phyloP scores from a whole-genome alignment of 257 asterid species.

The Fraxinus americana region DNA sequence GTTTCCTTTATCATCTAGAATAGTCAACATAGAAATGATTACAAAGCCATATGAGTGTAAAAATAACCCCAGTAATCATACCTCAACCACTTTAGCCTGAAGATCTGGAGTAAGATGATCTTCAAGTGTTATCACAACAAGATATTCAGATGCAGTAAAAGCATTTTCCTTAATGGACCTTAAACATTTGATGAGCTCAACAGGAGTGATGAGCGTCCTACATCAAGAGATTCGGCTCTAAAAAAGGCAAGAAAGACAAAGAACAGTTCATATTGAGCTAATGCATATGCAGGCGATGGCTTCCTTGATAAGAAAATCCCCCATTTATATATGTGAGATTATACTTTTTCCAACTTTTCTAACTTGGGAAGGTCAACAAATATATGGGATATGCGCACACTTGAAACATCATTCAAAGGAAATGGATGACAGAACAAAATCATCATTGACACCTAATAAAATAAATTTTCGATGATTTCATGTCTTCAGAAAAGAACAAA shows the following conservation, averaged over 20 bases:
- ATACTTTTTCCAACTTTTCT: neutral
- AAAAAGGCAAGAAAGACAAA: conserved; percentile 14
- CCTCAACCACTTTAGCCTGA: conserved; percentile 75
- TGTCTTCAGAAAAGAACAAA: neutral
- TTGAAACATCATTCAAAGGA: neutral
- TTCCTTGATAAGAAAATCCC: neutral
- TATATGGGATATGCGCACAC: neutral
- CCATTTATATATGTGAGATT: neutral
- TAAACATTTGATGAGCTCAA: conserved; percentile 54
- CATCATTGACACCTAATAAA: neutral
- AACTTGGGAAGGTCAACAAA: conserved; percentile 11
- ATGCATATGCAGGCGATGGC: neutral
- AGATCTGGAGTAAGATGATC: conserved; percentile 64
- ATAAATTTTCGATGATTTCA: neutral
- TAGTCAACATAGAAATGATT: conserved; percentile 24
- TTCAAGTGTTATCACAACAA: conserved; percentile 64
- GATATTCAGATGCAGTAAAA: conserved; percentile 60
- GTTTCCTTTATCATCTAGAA: conserved; percentile 59
- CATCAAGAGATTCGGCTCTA: conserved; percentile 16
- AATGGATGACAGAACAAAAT: neutral
- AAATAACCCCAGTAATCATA: conserved; percentile 24
- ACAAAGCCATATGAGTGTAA: conserved; percentile 13
- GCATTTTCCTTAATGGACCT: conserved; percentile 65
- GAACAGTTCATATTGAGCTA: conserved; percentile 10
- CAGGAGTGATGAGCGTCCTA: conserved; percentile 66